Conservation (phyloP, 169 alveolate species). For the Perkinsus olseni region DNA sequence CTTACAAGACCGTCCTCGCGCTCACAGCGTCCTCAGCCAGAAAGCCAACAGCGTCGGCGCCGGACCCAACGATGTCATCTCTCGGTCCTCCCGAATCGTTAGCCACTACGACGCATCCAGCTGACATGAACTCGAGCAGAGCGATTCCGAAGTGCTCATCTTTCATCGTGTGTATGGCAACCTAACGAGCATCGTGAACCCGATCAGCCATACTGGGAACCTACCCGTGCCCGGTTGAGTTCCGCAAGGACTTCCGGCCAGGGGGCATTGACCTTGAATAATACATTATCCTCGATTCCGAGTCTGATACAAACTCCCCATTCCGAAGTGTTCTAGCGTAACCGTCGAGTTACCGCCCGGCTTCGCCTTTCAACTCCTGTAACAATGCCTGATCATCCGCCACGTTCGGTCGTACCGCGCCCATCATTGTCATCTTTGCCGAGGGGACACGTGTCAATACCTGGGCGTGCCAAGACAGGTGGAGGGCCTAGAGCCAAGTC, state of each 20-base stretch:
- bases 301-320: slow-evolving; percentile 15
- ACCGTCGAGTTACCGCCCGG: slow-evolving; percentile 55
- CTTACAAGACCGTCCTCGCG: not conserved
- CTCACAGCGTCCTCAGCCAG: slow-evolving; percentile 34
- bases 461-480: not conserved
- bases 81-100: slow-evolving; percentile 84
- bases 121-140: slow-evolving; percentile 79
- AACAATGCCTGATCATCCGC: slow-evolving; percentile 21
- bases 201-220: slow-evolving; percentile 23
- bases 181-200: slow-evolving; percentile 37
- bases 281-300: slow-evolving; percentile 16
- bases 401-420: slow-evolving; percentile 13
- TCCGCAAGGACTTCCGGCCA: slow-evolving; percentile 18
- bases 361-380: slow-evolving; percentile 32
- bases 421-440: not conserved
- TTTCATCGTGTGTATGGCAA: slow-evolving; percentile 82
- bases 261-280: slow-evolving; percentile 16
- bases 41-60: slow-evolving; percentile 50
- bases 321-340: slow-evolving; percentile 33
- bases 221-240: slow-evolving; percentile 33
- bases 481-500: not conserved
- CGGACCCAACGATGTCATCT: slow-evolving; percentile 54
- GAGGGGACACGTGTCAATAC: not conserved
- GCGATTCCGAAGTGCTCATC: slow-evolving; percentile 84
- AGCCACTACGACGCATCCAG: slow-evolving; percentile 71